Evolutionary conservation across 2,329 filamentous ascomycete species (phyloP), one percentile per base, ranked within the genome.

Genomic region (Immersiporthe knoxdaviesiana): DNA sequence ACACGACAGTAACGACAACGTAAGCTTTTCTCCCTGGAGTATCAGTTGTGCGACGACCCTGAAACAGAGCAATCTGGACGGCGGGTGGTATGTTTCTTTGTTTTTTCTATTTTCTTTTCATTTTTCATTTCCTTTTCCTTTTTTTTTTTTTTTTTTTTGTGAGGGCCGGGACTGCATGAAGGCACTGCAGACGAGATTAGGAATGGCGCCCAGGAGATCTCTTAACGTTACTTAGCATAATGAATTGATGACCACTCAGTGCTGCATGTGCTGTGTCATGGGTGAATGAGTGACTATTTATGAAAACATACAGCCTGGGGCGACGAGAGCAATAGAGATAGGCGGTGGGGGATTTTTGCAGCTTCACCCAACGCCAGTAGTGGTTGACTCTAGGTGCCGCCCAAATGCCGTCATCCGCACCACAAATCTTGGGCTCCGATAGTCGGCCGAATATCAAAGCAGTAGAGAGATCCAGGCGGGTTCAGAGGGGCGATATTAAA

Each of bases 341-440:
- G 16, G 3, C 18, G 16, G 18, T 47, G 18, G 41, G 41, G 8
- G 35, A 35, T 35, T 21, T 21, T 18, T 18, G 41, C 21, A 47
- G 41, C 41, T 47, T 47, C 44, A 47, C 44, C 44, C 3, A 11
- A n/a, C 21, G 44, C 21, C 18, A 8, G 18, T 47, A 47, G 44
- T 47, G 44, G 44, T 47, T 47, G 21, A 11, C 7, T 47, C 44
- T 21, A 59, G 56, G n/a, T 37, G 59, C 37, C 66, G 41, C 60
- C 50, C 50, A 50, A 37, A 59, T 59, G 56, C 56, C 56, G 56
- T 59, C 56, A 59, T 64, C 32, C 44, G 50, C 35, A 47, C 52
- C 35, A 10, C n/a, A 44, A 37, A 44, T 63, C 30, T 58, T 56
- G 16, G 58, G 50, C 60, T 68, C 66, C 66, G 66, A 68, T 68